Conservation (phyloP, 2,329 filamentous ascomycete genomes). For the Colletotrichum phormii region DNA sequence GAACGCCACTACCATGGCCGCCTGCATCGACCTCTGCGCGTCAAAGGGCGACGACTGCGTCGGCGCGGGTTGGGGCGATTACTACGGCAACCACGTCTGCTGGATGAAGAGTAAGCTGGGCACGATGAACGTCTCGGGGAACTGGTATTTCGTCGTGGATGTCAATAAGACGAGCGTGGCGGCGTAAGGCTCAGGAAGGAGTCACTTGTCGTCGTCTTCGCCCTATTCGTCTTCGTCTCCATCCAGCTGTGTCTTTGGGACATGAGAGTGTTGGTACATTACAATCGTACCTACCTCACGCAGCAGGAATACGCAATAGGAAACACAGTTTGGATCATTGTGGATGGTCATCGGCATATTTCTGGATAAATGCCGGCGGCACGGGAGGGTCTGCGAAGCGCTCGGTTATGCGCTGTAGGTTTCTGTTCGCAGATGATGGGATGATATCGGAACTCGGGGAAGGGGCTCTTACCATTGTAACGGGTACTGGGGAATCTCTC, state of each 20-base stretch:
- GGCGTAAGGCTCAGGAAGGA: not conserved
- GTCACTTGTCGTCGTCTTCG: not conserved
- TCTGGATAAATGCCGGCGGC: not conserved
- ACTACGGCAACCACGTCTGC: slow-evolving; percentile 37
- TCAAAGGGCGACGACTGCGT: slow-evolving; percentile 28
- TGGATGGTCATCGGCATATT: not conserved
- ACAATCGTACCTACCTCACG: not conserved
- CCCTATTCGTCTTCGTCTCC: too few relatives aligned
- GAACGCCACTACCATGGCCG: slow-evolving; percentile 36
- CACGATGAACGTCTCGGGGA: slow-evolving; percentile 15
- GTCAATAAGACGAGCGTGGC: slow-evolving; percentile 7
- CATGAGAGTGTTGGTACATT: not conserved
- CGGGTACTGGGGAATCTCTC: not conserved
- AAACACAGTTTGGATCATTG: too few relatives aligned
- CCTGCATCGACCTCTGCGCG: slow-evolving; percentile 42
- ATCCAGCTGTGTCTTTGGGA: too few relatives aligned
- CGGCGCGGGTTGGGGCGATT: slow-evolving; percentile 40
- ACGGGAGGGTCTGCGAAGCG: not conserved
- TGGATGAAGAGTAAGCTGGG: slow-evolving; percentile 40
- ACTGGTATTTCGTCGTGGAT: slow-evolving; percentile 34
- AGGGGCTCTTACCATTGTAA: not conserved
- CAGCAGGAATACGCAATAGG: too few relatives aligned
- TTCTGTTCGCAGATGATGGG: not conserved
- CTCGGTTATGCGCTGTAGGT: not conserved
- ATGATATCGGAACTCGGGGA: not conserved